Evolutionary conservation across 441 rosid species (phyloP).

Genomic region (Cnidoscolus chayamansa): DNA sequence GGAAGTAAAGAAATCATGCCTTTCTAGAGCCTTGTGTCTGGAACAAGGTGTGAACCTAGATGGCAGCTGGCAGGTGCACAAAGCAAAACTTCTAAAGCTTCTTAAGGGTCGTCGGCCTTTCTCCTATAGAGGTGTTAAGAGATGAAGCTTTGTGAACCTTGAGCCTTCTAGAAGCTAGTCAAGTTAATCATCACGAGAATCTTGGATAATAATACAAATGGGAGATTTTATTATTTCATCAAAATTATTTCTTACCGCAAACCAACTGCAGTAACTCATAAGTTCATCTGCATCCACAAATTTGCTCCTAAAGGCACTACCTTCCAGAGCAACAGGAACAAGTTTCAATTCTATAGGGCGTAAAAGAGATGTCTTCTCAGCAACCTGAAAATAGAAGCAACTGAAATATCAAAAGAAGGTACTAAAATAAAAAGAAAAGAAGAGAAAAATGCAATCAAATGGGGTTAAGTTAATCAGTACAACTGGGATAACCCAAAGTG

Average conservation of each 20-base stretch:
- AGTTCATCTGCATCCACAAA: slow-evolving; percentile 92
- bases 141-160: too few relatives aligned
- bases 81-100: too few relatives aligned
- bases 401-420: slow-evolving; percentile 23
- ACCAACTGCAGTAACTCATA: slow-evolving; percentile 85
- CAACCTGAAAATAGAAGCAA: slow-evolving; percentile 56
- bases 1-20: too few relatives aligned
- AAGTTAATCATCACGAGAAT: background rate
- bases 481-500: background rate
- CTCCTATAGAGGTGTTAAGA: too few relatives aligned
- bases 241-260: slow-evolving; percentile 66
- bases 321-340: slow-evolving; percentile 91
- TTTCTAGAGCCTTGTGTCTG: too few relatives aligned
- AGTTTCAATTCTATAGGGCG: slow-evolving; percentile 92
- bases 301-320: slow-evolving; percentile 94
- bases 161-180: background rate
- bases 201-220: background rate
- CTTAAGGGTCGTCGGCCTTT: too few relatives aligned
- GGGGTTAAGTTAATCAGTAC: background rate
- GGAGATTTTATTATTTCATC: background rate
- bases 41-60: too few relatives aligned
- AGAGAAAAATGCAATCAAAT: slow-evolving; percentile 1
- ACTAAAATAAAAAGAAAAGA: slow-evolving; percentile 20
- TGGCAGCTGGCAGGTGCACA: too few relatives aligned
- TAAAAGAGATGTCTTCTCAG: slow-evolving; percentile 80